phyloP scores from a whole-genome alignment of 2,329 filamentous ascomycete genomes.

The Emergomyces orientalis region DNA sequence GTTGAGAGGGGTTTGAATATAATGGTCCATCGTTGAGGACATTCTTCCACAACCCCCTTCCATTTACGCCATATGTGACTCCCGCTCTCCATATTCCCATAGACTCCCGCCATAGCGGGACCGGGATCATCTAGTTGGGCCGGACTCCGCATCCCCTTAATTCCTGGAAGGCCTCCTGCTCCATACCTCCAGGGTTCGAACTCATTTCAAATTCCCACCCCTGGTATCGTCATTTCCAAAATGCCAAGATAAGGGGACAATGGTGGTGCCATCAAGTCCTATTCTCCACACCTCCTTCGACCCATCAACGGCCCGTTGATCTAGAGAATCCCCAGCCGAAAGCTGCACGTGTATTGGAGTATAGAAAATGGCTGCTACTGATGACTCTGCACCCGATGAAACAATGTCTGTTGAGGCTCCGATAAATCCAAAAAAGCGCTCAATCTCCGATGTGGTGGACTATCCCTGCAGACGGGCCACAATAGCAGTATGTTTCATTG shows the following conservation, averaged over 20 bases:
- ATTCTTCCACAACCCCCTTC: background rate
- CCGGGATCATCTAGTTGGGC: background rate
- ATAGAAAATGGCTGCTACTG: too few relatives aligned
- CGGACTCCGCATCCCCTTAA: background rate
- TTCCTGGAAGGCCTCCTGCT: background rate
- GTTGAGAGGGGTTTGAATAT: background rate
- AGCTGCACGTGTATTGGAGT: too few relatives aligned
- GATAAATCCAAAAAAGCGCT: too few relatives aligned
- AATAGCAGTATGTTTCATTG: too few relatives aligned
- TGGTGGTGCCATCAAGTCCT: constrained; percentile 4
- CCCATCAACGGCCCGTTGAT: background rate
- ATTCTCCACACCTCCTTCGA: background rate
- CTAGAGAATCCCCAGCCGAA: background rate
- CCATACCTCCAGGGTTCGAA: background rate
- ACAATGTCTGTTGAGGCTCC: constrained; percentile 44
- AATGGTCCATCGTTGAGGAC: background rate
- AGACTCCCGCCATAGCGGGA: background rate
- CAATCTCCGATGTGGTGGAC: too few relatives aligned
- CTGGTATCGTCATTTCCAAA: background rate
- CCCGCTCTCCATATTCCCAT: background rate
- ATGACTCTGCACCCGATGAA: background rate
- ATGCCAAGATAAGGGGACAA: constrained; percentile 1
- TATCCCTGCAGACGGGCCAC: too few relatives aligned
- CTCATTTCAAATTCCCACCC: too few relatives aligned
- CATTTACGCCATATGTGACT: background rate